Conservation (phyloP, 305 asterid genomes). For the Withania somnifera region DNA sequence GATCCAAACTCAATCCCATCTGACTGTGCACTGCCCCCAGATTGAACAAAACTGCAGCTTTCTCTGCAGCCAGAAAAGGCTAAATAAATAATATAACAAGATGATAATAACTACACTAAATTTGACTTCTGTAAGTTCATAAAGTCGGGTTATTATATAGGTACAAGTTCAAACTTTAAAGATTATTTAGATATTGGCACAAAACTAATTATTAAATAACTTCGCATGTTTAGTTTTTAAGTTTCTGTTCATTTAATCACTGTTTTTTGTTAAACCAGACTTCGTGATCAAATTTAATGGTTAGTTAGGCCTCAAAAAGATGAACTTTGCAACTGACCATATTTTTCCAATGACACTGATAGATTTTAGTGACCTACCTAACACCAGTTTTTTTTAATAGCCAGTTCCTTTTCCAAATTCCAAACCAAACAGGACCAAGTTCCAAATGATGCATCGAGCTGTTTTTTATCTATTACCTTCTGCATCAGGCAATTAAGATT, state of each 20-base stretch:
- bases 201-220: neutral
- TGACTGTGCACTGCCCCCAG: conserved; percentile 97
- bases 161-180: neutral
- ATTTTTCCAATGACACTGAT: neutral
- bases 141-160: neutral
- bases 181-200: neutral
- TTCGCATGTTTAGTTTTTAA: neutral
- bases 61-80: conserved; percentile 37
- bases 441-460: neutral
- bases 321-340: neutral
- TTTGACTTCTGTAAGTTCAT: neutral
- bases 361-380: neutral
- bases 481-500: neutral
- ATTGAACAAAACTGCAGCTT: conserved; percentile 92
- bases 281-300: neutral
- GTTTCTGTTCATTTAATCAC: neutral
- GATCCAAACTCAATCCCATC: conserved; percentile 79
- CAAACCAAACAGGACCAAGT: neutral
- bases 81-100: neutral
- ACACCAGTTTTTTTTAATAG: neutral
- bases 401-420: neutral
- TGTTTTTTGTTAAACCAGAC: neutral
- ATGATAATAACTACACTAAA: no score
- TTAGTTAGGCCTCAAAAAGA: neutral
- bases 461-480: neutral